Evolutionary conservation across 2,329 filamentous ascomycete species (phyloP).

Genomic region (Triangularia setosa): DNA sequence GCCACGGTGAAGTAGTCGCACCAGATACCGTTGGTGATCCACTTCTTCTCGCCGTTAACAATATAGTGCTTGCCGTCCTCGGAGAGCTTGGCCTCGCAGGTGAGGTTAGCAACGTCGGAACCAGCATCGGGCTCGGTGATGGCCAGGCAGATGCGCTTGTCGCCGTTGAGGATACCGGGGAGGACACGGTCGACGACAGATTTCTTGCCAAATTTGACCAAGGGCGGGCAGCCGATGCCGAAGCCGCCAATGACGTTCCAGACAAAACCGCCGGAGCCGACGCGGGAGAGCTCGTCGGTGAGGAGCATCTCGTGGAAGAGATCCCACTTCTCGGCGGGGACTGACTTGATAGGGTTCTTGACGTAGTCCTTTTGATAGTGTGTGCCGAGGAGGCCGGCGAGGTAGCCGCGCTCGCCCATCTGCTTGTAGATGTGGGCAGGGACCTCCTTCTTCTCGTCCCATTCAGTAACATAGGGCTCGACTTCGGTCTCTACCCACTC

Average conservation of each 20-base stretch:
- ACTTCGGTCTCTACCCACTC: conserved; percentile 88
- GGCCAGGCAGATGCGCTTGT: conserved; percentile 96
- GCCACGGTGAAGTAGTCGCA: conserved; percentile 96
- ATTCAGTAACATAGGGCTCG: conserved; percentile 88
- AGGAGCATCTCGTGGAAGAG: conserved; percentile 96
- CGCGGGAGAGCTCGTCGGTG: conserved; percentile 88
- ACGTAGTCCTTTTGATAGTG: conserved; percentile 76
- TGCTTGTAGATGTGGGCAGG: conserved; percentile 89
- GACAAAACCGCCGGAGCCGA: conserved; percentile 86
- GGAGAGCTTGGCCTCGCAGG: conserved; percentile 89
- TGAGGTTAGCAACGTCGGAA: conserved; percentile 90
- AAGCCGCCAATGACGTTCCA: conserved; percentile 98
- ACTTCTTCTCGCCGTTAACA: conserved; percentile 99
- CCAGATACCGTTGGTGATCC: conserved; percentile 99
- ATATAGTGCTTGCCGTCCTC: conserved; percentile 99
- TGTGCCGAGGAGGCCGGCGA: conserved; percentile 85
- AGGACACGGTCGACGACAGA: conserved; percentile 80
- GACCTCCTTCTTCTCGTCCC: conserved; percentile 92
- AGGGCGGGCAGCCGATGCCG: conserved; percentile 86
- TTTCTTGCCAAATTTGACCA: conserved; percentile 90
- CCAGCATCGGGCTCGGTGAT: conserved; percentile 97
- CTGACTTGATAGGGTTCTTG: conserved; percentile 67
- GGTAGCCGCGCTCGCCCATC: conserved; percentile 88
- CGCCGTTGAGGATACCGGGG: conserved; percentile 80
- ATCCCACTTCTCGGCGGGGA: conserved; percentile 88